Conservation (phyloP, 2,329 filamentous ascomycete species). For the Colletotrichum truncatum region DNA sequence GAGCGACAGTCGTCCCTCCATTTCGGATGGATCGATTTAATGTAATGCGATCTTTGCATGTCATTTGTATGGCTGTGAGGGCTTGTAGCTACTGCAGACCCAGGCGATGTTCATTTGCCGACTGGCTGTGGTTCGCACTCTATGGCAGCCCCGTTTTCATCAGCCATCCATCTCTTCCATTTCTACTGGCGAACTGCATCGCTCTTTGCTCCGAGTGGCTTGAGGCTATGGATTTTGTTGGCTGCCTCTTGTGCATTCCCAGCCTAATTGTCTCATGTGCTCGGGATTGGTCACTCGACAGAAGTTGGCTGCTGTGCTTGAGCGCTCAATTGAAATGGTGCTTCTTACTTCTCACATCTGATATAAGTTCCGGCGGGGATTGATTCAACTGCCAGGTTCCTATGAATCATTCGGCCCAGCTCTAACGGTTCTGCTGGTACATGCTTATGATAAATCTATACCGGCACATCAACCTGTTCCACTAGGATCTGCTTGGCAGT, state of each 20-base stretch:
- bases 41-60: background rate
- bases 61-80: background rate
- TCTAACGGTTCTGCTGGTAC: no score
- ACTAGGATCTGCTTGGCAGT: no score
- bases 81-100: constrained; percentile 8
- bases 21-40: background rate
- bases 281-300: background rate
- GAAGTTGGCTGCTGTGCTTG: background rate
- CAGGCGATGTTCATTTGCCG: background rate
- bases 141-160: constrained; percentile 11
- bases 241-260: background rate
- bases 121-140: constrained; percentile 8
- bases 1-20: background rate
- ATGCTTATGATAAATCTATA: no score
- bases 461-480: no score
- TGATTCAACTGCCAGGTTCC: no score
- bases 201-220: background rate
- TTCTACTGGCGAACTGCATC: background rate
- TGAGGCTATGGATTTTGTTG: background rate
- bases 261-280: constrained; percentile 5
- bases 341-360: no score
- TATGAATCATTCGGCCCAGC: no score
- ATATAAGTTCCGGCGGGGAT: no score
- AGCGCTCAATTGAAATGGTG: background rate
- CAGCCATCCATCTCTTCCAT: constrained; percentile 6